Evolutionary conservation across 1,139 yeast species (phyloP).

Genomic region (Sugiyamaella neomexicana): DNA sequence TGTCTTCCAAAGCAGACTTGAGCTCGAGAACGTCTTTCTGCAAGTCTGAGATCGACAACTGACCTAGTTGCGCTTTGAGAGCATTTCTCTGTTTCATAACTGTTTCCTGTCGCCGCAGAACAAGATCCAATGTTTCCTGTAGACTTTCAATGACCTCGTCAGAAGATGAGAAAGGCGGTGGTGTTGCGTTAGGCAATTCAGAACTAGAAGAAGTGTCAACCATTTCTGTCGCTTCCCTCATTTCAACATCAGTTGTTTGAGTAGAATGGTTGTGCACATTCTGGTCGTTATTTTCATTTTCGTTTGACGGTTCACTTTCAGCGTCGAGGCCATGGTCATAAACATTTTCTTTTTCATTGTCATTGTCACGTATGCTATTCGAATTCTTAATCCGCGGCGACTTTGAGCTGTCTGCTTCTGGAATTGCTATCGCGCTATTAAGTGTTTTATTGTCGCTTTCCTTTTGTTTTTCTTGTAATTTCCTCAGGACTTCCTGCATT

Average conservation of each 20-base stretch:
- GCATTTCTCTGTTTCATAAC: constrained; percentile 3
- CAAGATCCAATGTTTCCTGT: constrained; percentile 6
- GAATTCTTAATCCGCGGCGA: background rate
- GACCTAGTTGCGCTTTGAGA: constrained; percentile 4
- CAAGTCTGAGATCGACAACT: constrained; percentile 1
- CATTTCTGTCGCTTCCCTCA: background rate
- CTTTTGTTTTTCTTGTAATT: constrained; percentile 16
- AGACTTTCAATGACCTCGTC: constrained; percentile 1
- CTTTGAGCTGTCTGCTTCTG: background rate
- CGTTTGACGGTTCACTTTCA: background rate
- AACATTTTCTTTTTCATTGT: background rate
- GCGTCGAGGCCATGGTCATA: background rate
- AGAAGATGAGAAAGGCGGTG: background rate
- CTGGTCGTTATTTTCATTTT: background rate
- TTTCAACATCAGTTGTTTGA: background rate
- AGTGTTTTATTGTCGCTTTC: background rate
- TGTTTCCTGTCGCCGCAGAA: constrained; percentile 9
- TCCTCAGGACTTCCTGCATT: constrained; percentile 20
- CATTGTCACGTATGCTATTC: background rate
- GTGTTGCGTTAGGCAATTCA: background rate
- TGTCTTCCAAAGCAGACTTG: constrained; percentile 12
- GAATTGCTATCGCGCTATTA: background rate
- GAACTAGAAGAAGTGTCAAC: background rate
- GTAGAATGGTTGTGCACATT: background rate
- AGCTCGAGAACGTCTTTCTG: constrained; percentile 11